phyloP scores from a whole-genome alignment of 1,139 yeast species.

The Tardiomyces depauwii region DNA sequence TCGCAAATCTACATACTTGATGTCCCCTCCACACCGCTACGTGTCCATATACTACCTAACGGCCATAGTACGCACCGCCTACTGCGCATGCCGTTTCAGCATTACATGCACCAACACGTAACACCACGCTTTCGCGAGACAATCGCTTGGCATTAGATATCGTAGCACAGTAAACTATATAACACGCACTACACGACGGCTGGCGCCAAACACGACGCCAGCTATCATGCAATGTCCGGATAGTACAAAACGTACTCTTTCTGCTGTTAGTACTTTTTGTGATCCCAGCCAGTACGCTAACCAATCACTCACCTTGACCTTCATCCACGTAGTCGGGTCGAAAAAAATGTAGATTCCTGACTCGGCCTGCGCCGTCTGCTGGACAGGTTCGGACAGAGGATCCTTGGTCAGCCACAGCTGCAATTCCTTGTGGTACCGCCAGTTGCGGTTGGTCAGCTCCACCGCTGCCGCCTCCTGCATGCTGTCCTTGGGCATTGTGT shows the following conservation, averaged over 20 bases:
- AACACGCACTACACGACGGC: no score
- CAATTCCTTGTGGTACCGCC: slow-evolving; percentile 94
- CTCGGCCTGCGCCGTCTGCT: slow-evolving; percentile 77
- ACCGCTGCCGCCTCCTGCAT: slow-evolving; percentile 91
- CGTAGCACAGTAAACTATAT: no score
- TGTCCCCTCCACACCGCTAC: no score
- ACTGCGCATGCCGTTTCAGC: no score
- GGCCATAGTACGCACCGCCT: no score
- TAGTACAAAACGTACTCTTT: slow-evolving; percentile 31
- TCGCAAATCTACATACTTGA: no score
- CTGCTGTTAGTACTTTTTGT: slow-evolving; percentile 5
- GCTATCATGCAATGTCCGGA: slow-evolving; percentile 28
- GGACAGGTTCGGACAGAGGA: slow-evolving; percentile 79
- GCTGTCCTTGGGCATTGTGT: slow-evolving; percentile 86
- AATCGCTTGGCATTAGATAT: no score
- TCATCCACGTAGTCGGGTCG: slow-evolving; percentile 95
- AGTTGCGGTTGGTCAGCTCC: slow-evolving; percentile 75
- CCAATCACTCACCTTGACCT: slow-evolving; percentile 51
- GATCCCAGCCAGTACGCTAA: no score
- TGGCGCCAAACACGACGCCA: no score
- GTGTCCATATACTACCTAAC: no score
- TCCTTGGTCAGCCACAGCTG: slow-evolving; percentile 97
- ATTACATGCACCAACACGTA: no score
- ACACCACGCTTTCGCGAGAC: no score
- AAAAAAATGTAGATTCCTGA: slow-evolving; percentile 93